Base-by-base conservation (phyloP, 345 rosid genomes). In the Noccaea caerulescens region DNA sequence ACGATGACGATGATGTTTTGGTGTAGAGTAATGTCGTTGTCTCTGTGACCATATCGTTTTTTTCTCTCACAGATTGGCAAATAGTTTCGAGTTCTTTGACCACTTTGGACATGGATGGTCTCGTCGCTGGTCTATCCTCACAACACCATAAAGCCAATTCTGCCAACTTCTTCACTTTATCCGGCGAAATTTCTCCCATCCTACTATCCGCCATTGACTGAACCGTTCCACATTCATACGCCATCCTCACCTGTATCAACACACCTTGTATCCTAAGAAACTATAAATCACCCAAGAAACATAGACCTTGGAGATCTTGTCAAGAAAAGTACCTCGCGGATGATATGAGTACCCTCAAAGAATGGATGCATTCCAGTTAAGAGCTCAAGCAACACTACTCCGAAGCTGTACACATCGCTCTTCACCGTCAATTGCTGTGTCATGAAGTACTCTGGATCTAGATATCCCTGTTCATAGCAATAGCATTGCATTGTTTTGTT, bases 351-450 rank as follows among this genome's bases (percentile, higher is more conserved):
- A 59, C 97, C 97, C 56, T 87, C 91, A 33, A 82, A 71, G 79
- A 88, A 87, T 9, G 93, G 93, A 6, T 80, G 93, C 98, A 86
- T 86, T 36, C 97, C 94, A 6, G 94, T 90, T 79, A 85, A 79
- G 53, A 90, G 87, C 91, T 88, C 94, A 68, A 90, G 76, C 76
- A 93, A 82, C 47, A 88, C 94, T 5, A 93, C 87, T 61, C 96
- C 98, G 1, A 93, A 92, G 76, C 97, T 93, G 56, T 88, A 93
- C 42, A 90, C 94, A 74, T 93, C 98, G 56, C 96, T 88, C 72
- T 88, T 93, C 63, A 90, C 96, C 0, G 96, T 93, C 72, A 93
- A 66, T 79, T 84, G 81, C 72, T 75, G 93, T 3, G 97, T 90
- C 84, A 90, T 68, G 69, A 93, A 87, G 75, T 90, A 93, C 71